These are phyloP conservation scores for Centrapalus pauciflorus DNA, from an alignment of 129 eudicot genomes.

Conservation along the genomic window DNA sequence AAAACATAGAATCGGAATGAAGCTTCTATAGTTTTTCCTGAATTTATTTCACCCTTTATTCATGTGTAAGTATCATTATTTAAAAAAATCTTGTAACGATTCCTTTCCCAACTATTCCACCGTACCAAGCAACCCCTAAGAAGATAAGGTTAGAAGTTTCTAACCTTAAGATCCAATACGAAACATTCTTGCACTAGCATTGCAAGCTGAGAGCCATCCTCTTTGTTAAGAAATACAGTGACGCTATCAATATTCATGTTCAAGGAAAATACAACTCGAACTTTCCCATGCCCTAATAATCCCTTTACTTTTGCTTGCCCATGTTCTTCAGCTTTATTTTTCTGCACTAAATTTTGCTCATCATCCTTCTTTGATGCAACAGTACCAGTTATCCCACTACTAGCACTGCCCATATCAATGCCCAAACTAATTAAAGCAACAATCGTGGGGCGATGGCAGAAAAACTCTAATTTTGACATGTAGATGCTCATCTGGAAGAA, in stretches of 20 bases:
- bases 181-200: constrained; percentile 93
- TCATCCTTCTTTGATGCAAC: constrained; percentile 23
- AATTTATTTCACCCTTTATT: no score
- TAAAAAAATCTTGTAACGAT: no score
- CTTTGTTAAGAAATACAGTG: constrained; percentile 72
- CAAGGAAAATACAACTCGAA: constrained; percentile 63
- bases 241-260: constrained; percentile 84
- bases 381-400: constrained; percentile 27
- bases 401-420: constrained; percentile 59
- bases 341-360: constrained; percentile 30
- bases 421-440: constrained; percentile 85
- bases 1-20: no score
- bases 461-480: constrained; percentile 89
- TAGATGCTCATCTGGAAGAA: constrained; percentile 68
- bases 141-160: not conserved
- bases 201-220: constrained; percentile 90
- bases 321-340: constrained; percentile 49
- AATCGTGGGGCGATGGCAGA: constrained; percentile 84
- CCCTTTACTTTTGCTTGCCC: constrained; percentile 68
- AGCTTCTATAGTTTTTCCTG: no score
- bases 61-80: no score
- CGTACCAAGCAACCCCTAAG: no score
- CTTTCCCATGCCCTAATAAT: constrained; percentile 83
- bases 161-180: constrained; percentile 79
- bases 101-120: no score